Evolutionary conservation across 176 grass and related monocot genomes (phyloP), one percentile per base, ranked within the genome.

Genomic region (Aegilops speltoides): DNA sequence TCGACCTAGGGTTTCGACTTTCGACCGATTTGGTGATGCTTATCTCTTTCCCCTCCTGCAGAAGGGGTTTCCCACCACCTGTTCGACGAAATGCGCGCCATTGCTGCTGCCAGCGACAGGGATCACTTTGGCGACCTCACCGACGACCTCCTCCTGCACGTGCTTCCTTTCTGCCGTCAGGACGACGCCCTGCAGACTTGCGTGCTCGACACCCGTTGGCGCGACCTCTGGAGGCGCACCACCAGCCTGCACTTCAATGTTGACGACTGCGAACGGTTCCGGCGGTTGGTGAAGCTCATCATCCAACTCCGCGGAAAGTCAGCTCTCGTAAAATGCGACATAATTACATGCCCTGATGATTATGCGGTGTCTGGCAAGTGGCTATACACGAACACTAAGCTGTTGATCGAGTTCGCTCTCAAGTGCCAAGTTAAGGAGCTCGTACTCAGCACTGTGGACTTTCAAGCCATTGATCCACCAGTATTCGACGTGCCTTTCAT

Each of bases 391-490:
- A 17, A 70, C 8, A 9, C 32, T 1, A 17, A 11, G 19, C 9
- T 1, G 68, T 34, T 71, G 68, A 1, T 37, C 8, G 32, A n/a
- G 33, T 71, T 40, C 20, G 68, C 34, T 40, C 17, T 71, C 0
- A 1, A 0, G 19, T 71, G 68, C 68, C 68, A 71, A 4, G 68
- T 71, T 6, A 10, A 40, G 19, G 34, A 71, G 68, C 68, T 71
- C 19, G 2, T 7, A 40, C 8, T 71, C 29, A 34, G 1, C 16
- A 0, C 1, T 9, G 7, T 15, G 16, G 0, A 5, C 3, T 16
- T 50, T 50, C 0, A 34, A 5, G 0, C 0, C 0, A 2, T 4
- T 32, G 19, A 34, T 4, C 64, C 64, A 19, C 29, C 6, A 17
- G n/a, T 1, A n/a, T 22, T 73, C 5, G 22, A 73, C 12, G 11